Base-by-base conservation (phyloP, 2,329 filamentous ascomycete genomes). In the Fusarium bulbicola region DNA sequence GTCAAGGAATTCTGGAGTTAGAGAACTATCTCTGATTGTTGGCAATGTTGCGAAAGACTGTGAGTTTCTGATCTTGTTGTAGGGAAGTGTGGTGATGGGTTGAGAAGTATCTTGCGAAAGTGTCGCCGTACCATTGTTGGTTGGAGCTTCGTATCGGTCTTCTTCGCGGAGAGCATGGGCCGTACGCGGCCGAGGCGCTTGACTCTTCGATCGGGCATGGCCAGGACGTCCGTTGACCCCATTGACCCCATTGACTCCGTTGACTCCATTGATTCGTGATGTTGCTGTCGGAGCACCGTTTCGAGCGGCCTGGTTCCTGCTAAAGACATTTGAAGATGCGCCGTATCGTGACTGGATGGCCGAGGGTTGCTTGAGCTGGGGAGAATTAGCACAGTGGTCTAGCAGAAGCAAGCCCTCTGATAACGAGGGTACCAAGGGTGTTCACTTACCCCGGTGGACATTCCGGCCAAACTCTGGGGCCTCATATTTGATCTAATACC, bases 271-370 rank as follows among this genome's bases (percentile, higher is more conserved):
- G 30, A 83, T 82, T 73, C 88, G 82, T 40, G 89, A 84, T 12
- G 88, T 85, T 69, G 88, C 85, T 7, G 85, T 60, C 89, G 87
- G 76, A 10, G 81, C 73, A 11, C 83, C 81, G 20, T 87, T 84
- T 72, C 89, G 86, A 20, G 84, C 85, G 18, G 86, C 85, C 3
- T 90, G 89, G 75, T 88, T 92, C 68, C 85, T 88, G 20, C 88
- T 85, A 70, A 91, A 90, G 68, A 84, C 85, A 70, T 82, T 85
- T 10, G 81, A 76, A 30, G 77, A 28, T 26, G 83, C 82, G 53
- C 80, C 82, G 75, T 82, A 81, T 77, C 83, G 82, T 68, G 86
- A 80, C 56, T 76, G 67, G 42, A 70, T 61, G 8, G 68, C 39
- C 5, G 78, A 77, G 14, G 81, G 81, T 39, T 74, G 80, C 68